phyloP scores from a whole-genome alignment of 2,329 filamentous ascomycete genomes.

The Cordyceps cateniannulata region DNA sequence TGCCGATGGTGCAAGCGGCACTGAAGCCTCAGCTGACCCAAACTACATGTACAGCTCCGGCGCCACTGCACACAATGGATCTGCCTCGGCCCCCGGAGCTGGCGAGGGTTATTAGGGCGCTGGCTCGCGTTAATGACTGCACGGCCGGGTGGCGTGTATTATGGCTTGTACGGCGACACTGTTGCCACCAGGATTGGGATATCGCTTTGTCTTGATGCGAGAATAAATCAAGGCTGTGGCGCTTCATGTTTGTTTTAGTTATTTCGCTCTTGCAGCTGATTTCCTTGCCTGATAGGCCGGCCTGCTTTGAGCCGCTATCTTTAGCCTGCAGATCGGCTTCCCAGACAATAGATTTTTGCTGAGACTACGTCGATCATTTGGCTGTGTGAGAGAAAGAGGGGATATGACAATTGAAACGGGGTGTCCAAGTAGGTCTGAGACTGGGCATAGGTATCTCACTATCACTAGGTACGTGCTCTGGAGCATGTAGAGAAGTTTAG shows the following conservation, averaged over 20 bases:
- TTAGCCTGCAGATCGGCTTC: background rate
- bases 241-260: slow-evolving; percentile 5
- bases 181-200: slow-evolving; percentile 11
- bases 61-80: slow-evolving; percentile 52
- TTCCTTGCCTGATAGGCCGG: background rate
- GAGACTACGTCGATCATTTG: background rate
- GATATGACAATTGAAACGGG: background rate
- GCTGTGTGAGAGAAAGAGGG: background rate
- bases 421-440: background rate
- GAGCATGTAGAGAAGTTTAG: too few relatives aligned
- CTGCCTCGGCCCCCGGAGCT: slow-evolving; percentile 28
- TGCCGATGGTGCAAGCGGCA: slow-evolving; percentile 30
- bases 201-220: slow-evolving; percentile 3
- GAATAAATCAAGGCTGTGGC: background rate
- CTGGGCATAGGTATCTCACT: background rate
- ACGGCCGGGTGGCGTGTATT: background rate
- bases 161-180: background rate
- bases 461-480: too few relatives aligned
- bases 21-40: slow-evolving; percentile 21
- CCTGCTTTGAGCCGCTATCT: background rate
- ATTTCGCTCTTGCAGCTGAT: background rate
- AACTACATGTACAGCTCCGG: slow-evolving; percentile 51
- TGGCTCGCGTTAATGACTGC: background rate
- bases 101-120: slow-evolving; percentile 45
- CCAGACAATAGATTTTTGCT: slow-evolving; percentile 4